Conservation (phyloP, 2,329 filamentous ascomycete species). For the Verticillium tricorpus region DNA sequence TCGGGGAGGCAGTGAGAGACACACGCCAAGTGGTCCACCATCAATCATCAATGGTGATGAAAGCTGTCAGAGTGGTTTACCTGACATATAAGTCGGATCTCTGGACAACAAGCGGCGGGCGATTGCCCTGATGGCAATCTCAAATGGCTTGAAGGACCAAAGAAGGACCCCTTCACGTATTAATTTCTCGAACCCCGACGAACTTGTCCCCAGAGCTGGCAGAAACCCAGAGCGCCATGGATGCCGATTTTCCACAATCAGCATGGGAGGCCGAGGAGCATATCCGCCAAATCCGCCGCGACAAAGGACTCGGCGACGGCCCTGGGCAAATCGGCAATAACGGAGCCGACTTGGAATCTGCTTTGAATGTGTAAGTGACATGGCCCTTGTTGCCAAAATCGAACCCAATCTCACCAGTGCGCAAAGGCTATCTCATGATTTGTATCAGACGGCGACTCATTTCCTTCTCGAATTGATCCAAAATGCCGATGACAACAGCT, state of each 20-base stretch:
- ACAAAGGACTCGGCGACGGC: constrained; percentile 8
- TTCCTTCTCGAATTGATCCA: constrained; percentile 36
- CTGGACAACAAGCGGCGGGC: no score
- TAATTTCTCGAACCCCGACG: no score
- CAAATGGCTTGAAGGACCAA: no score
- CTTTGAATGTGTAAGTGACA: constrained; percentile 4
- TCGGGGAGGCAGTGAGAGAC: neutral
- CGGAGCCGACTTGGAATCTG: constrained; percentile 5
- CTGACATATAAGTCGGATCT: no score
- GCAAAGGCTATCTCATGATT: constrained; percentile 17
- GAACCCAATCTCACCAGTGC: neutral
- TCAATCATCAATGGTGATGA: neutral
- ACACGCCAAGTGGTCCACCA: neutral
- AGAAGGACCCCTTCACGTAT: no score
- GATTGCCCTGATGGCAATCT: no score
- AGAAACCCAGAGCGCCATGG: neutral
- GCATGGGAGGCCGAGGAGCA: constrained; percentile 5
- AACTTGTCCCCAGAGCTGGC: neutral
- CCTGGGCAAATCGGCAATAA: constrained; percentile 4
- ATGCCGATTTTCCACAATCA: constrained; percentile 5
- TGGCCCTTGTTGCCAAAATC: neutral
- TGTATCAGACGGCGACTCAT: constrained; percentile 27
- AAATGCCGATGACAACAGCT: constrained; percentile 36
- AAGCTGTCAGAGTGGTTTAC: no score
- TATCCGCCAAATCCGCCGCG: constrained; percentile 7